Percentiles rank a stretch among this genome's conserved stretches.
Evolutionary conservation across 192 early-diverging fungal species (phyloP).

Genomic region (Endogone sp.): DNA sequence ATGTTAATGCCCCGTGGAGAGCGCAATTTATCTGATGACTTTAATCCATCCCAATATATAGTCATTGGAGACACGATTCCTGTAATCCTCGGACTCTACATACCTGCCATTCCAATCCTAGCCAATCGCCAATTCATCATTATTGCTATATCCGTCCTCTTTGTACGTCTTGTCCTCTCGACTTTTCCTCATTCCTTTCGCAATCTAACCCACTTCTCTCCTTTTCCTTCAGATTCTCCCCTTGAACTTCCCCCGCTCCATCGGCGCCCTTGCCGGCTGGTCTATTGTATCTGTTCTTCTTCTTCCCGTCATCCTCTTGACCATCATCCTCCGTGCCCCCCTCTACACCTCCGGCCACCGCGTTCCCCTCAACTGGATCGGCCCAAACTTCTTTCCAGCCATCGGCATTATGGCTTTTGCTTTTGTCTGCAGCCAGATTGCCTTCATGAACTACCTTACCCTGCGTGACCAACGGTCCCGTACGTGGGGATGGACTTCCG

Average conservation of each 20-base stretch:
- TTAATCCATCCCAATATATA: neutral
- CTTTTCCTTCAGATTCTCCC: conserved; percentile 41
- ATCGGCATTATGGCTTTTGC: conserved; percentile 67
- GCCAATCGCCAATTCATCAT: conserved; percentile 30
- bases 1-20: no score
- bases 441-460: conserved; percentile 52
- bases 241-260: conserved; percentile 56
- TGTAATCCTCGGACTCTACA: conserved; percentile 27
- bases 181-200: neutral
- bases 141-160: conserved; percentile 27
- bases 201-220: neutral
- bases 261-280: conserved; percentile 49
- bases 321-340: conserved; percentile 53
- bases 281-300: conserved; percentile 56
- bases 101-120: conserved; percentile 21
- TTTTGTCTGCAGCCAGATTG: conserved; percentile 59
- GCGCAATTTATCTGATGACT: no score
- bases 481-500: conserved; percentile 44
- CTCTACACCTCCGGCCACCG: conserved; percentile 46
- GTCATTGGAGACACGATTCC: conserved; percentile 49
- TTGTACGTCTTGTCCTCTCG: conserved; percentile 27
- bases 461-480: conserved; percentile 35
- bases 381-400: conserved; percentile 55
- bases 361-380: conserved; percentile 44
- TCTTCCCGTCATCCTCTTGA: conserved; percentile 57